Evolutionary conservation across 192 early-diverging fungal genomes (phyloP).

Genomic region (Podila minutissima): DNA sequence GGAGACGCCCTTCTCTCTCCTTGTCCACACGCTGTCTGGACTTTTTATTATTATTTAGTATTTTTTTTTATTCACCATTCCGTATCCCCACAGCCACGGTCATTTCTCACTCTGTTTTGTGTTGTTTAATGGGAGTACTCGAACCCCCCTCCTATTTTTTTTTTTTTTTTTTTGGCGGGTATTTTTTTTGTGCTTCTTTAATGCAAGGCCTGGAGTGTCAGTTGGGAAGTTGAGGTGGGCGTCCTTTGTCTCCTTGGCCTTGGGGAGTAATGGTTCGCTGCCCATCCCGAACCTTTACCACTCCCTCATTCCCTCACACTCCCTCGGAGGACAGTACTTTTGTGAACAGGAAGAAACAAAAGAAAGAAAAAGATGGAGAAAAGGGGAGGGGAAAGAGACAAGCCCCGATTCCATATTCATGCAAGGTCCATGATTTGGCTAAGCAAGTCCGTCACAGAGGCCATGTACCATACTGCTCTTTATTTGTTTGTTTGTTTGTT

Average conservation of each 20-base stretch:
- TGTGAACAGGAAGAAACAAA: background rate
- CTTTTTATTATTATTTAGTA: too few relatives aligned
- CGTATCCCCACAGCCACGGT: too few relatives aligned
- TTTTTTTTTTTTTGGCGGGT: slow-evolving; percentile 11
- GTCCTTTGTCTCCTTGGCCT: background rate
- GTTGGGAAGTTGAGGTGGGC: background rate
- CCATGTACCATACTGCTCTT: too few relatives aligned
- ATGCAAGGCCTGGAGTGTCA: background rate
- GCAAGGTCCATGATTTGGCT: background rate
- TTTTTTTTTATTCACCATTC: background rate
- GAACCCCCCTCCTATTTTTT: background rate
- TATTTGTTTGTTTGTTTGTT: slow-evolving; percentile 5
- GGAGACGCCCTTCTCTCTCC: too few relatives aligned
- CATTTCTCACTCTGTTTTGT: background rate
- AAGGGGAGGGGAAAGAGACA: background rate
- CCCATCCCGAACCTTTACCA: background rate
- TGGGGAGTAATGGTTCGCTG: too few relatives aligned
- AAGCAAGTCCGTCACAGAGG: background rate
- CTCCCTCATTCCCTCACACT: background rate
- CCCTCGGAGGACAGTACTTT: background rate
- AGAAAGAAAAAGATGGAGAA: background rate
- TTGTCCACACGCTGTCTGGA: too few relatives aligned
- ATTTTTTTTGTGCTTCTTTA: background rate
- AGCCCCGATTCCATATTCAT: too few relatives aligned
- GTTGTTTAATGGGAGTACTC: background rate